phyloP scores from a whole-genome alignment of 352 stramenopile genomes.

The Pythium plurisporium region DNA sequence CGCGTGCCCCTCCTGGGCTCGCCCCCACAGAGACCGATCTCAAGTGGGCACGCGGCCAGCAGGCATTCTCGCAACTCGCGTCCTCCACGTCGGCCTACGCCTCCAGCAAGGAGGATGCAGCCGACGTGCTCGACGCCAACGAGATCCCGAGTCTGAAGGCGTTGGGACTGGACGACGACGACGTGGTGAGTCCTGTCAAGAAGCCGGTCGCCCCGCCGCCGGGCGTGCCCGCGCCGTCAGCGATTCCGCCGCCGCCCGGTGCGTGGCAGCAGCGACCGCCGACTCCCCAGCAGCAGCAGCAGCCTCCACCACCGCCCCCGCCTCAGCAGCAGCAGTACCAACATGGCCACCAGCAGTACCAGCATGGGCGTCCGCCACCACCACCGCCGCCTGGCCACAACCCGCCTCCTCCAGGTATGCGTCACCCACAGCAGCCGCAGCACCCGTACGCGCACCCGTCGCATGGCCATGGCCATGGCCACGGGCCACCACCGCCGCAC shows the following conservation, averaged over 20 bases:
- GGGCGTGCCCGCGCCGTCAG: constrained; percentile 13
- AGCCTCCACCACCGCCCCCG: not conserved
- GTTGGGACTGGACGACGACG: constrained; percentile 73
- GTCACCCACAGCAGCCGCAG: not conserved
- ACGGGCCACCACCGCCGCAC: constrained; percentile 21
- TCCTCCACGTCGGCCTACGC: constrained; percentile 26
- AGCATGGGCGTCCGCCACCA: constrained; percentile 21
- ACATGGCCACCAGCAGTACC: constrained; percentile 19
- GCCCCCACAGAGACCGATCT: constrained; percentile 59
- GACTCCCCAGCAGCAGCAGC: constrained; percentile 1
- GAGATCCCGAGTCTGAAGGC: constrained; percentile 58
- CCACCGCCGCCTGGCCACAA: constrained; percentile 23
- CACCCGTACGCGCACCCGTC: constrained; percentile 21
- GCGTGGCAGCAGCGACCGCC: constrained; percentile 18
- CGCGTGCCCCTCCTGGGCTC: constrained; percentile 45
- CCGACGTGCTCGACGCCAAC: constrained; percentile 58
- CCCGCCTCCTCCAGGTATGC: constrained; percentile 14
- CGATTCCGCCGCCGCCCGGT: constrained; percentile 21
- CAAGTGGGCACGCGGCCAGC: constrained; percentile 74
- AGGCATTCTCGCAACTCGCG: constrained; percentile 59
- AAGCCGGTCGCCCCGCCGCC: constrained; percentile 11
- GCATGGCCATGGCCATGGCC: constrained; percentile 22
- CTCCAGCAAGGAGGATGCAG: constrained; percentile 30
- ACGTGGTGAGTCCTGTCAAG: constrained; percentile 23
- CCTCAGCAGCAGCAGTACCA: constrained; percentile 11